Base-by-base conservation (phyloP, 805 yeast genomes). In the Candida sanyiensis region DNA sequence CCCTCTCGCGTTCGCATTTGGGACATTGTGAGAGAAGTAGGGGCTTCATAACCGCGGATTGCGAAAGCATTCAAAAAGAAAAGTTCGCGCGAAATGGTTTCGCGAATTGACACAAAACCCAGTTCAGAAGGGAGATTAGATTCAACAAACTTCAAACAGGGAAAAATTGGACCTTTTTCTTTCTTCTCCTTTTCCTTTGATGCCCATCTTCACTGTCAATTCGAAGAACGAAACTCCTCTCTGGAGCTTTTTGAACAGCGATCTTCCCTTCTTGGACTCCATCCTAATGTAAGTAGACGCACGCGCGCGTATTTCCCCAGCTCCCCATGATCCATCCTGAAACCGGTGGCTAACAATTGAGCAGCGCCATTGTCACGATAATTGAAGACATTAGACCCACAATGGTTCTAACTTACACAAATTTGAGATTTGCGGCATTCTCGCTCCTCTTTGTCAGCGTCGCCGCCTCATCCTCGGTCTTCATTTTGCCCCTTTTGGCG, bases 401-500 rank as follows among this genome's bases (percentile, higher is more conserved):
- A 21, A 42, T 41, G 41, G 33, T 43, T 35, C 40, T 49, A 17
- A 39, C 46, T 4, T 40, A 35, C 15, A 38, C 54, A 12, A 38
- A 49, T 2, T 2, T 51, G 19, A 45, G 45, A 21, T 52, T 54
- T 37, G 22, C 40, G 13, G 33, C 38, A 15, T 51, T 48, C 28
- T 41, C 50, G 13, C 35, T 36, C 10, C 39, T 48, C 18, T 52
- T 52, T 26, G 40, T 43, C 16, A 39, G 40, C 3, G 44, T 39
- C 18, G 32, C 50, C 7, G 23, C 40, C n/a, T 34, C 43, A 4
- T 39, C 50, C 2, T 35, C 50, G 8, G 28, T 51, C 19, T 42
- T 47, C 38, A 51, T 55, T 28, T 26, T 50, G 11, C 59, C 59
- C 3, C 17, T 52, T 26, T 21, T 55, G 29, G 8, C 39, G 4